phyloP scores from a whole-genome alignment of 495 filamentous ascomycete genomes.

The Xylona heveae region DNA sequence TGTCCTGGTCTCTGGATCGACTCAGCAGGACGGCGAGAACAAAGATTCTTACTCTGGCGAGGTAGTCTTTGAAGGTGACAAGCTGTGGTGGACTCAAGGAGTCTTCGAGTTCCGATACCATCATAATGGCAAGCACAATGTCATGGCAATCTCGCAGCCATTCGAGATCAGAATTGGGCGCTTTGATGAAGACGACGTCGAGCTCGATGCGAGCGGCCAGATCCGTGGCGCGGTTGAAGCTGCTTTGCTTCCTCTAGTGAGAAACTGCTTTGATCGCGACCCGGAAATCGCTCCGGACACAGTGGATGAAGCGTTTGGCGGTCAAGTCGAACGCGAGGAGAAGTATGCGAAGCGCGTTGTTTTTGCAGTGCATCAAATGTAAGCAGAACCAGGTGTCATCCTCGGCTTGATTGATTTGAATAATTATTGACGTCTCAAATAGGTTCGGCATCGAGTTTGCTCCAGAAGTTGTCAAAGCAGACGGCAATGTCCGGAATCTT shows the following conservation, averaged over 20 bases:
- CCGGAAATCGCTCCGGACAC: constrained; percentile 75
- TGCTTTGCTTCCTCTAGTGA: constrained; percentile 59
- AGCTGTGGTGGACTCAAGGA: constrained; percentile 90
- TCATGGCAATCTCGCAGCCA: constrained; percentile 87
- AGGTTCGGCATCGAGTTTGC: constrained; percentile 91
- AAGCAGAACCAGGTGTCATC: too few species aligned
- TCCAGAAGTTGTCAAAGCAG: constrained; percentile 75
- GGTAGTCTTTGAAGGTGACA: constrained; percentile 76
- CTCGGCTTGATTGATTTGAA: not conserved
- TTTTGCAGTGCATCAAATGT: constrained; percentile 89
- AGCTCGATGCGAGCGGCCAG: constrained; percentile 25
- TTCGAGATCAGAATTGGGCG: constrained; percentile 73
- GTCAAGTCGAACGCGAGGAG: constrained; percentile 58
- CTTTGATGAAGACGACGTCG: constrained; percentile 46
- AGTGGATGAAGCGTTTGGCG: constrained; percentile 63
- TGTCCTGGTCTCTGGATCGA: constrained; percentile 20
- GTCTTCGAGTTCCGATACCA: constrained; percentile 95
- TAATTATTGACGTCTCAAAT: not conserved
- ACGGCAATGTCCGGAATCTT: constrained; percentile 77
- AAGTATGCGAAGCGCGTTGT: constrained; percentile 80
- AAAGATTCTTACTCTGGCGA: constrained; percentile 44
- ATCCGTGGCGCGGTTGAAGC: constrained; percentile 43
- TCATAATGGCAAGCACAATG: constrained; percentile 80
- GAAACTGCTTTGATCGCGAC: constrained; percentile 82
- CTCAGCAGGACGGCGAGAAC: constrained; percentile 24